Evolutionary conservation across 148 eudicot genomes (phyloP).

Genomic region (Rhododendron griersonianum): DNA sequence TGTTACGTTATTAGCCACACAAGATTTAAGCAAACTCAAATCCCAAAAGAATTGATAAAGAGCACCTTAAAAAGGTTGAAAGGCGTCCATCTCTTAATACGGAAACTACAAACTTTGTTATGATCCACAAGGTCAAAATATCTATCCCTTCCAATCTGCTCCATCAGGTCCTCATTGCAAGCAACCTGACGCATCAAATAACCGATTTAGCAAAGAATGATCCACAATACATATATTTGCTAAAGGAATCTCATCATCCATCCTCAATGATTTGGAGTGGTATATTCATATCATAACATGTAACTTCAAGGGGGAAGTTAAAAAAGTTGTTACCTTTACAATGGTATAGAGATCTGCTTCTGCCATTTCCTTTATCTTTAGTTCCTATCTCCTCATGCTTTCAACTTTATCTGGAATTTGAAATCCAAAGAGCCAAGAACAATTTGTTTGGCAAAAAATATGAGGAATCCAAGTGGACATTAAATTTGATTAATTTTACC

Average conservation of each 20-base stretch:
- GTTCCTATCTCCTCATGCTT: conserved; percentile 76
- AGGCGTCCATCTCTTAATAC: conserved; percentile 61
- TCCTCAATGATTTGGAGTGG: neutral
- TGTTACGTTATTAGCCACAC: neutral
- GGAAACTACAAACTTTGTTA: conserved; percentile 65
- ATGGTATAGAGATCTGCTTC: conserved; percentile 83
- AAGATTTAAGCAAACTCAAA: neutral
- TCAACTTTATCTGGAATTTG: conserved; percentile 55
- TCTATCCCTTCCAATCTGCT: conserved; percentile 71
- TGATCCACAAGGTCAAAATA: conserved; percentile 91
- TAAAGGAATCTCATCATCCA: neutral
- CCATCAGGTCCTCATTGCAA: conserved; percentile 61
- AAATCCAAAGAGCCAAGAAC: neutral
- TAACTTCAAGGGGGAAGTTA: neutral
- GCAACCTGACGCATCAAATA: conserved; percentile 52
- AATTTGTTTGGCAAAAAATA: neutral
- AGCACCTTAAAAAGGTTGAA: conserved; percentile 70
- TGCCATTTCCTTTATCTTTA: conserved; percentile 66
- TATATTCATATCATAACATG: neutral
- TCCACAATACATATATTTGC: neutral
- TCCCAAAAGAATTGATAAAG: neutral
- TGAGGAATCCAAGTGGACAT: neutral
- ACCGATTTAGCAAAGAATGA: neutral
- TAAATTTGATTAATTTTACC: conserved; percentile 24
- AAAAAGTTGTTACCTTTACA: conserved; percentile 51